A percentile compares a stretch with the other conserved stretches of the same genome.
phyloP scores from a whole-genome alignment of 2,329 filamentous ascomycete species.

The Diaporthe velutina region DNA sequence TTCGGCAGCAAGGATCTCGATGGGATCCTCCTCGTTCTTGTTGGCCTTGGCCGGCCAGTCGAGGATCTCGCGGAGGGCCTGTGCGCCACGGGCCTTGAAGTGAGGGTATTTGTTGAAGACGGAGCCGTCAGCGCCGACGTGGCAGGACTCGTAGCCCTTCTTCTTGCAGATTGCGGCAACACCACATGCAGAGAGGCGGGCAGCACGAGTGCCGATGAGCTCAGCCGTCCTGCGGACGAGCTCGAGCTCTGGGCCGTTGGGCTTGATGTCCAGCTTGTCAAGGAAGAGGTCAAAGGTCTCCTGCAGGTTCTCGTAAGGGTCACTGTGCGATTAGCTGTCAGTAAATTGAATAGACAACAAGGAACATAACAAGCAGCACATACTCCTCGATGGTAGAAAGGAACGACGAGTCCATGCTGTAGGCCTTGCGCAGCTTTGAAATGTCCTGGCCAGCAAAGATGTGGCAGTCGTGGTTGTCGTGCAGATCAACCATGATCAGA shows the following conservation, averaged over 20 bases:
- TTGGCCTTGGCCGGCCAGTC: conserved; percentile 85
- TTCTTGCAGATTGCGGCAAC: conserved; percentile 97
- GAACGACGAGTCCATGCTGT: conserved; percentile 93
- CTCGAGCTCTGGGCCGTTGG: conserved; percentile 85
- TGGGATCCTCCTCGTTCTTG: conserved; percentile 83
- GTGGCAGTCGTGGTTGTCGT: conserved; percentile 80
- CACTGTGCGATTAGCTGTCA: conserved; percentile 63
- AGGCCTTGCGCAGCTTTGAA: conserved; percentile 83
- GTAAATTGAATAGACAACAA: not conserved
- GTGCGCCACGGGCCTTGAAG: conserved; percentile 93
- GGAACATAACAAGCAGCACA: conserved; percentile 46
- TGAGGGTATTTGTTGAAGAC: conserved; percentile 99
- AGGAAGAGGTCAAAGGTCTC: conserved; percentile 89
- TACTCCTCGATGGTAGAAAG: conserved; percentile 91
- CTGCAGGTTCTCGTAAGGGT: conserved; percentile 94
- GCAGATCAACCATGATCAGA: conserved; percentile 84
- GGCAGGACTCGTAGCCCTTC: conserved; percentile 88
- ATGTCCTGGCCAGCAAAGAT: conserved; percentile 91
- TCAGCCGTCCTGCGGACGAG: conserved; percentile 90
- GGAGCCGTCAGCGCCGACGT: conserved; percentile 96
- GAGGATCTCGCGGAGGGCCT: conserved; percentile 92
- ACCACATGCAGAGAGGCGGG: conserved; percentile 92
- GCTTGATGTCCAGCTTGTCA: conserved; percentile 78
- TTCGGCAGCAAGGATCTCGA: conserved; percentile 90
- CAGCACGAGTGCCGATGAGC: conserved; percentile 93